phyloP scores from a whole-genome alignment of 768 basidiomycete genomes.

The Phaffia australis region DNA sequence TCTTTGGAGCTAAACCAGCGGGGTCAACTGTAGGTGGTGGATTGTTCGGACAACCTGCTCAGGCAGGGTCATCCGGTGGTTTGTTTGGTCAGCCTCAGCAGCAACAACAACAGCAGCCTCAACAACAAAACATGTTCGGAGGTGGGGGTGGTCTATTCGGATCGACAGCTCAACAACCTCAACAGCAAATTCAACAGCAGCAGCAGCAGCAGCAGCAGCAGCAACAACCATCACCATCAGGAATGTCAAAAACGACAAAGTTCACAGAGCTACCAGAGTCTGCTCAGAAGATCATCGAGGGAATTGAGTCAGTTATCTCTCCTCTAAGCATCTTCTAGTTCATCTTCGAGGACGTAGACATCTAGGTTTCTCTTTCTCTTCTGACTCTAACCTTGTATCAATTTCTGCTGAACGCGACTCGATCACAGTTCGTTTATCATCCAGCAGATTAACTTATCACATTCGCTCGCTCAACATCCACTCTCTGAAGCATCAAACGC shows the following conservation, averaged over 20 bases:
- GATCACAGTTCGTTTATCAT: constrained; percentile 17
- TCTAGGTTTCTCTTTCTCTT: background rate
- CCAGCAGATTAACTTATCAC: constrained; percentile 12
- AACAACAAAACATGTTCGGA: constrained; percentile 15
- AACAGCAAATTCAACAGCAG: constrained; percentile 18
- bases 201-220: constrained; percentile 19
- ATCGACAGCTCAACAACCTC: constrained; percentile 17
- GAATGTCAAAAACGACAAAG: constrained; percentile 20
- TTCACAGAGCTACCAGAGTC: constrained; percentile 23
- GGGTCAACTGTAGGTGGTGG: background rate
- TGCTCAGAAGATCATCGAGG: constrained; percentile 23
- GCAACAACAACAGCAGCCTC: constrained; percentile 18
- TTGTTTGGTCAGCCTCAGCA: constrained; percentile 14
- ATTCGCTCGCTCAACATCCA: constrained; percentile 22
- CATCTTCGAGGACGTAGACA: background rate
- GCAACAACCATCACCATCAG: background rate
- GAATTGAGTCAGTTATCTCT: constrained; percentile 17
- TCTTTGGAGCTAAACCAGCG: constrained; percentile 4
- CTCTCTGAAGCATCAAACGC: constrained; percentile 11
- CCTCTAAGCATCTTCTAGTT: background rate
- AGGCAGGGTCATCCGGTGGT: background rate
- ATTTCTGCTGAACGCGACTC: background rate
- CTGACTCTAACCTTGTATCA: background rate
- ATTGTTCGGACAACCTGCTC: constrained; percentile 10
- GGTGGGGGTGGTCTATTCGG: constrained; percentile 11